Evolutionary conservation across 495 filamentous ascomycete species (phyloP).

Genomic region (Neurospora sp.): DNA sequence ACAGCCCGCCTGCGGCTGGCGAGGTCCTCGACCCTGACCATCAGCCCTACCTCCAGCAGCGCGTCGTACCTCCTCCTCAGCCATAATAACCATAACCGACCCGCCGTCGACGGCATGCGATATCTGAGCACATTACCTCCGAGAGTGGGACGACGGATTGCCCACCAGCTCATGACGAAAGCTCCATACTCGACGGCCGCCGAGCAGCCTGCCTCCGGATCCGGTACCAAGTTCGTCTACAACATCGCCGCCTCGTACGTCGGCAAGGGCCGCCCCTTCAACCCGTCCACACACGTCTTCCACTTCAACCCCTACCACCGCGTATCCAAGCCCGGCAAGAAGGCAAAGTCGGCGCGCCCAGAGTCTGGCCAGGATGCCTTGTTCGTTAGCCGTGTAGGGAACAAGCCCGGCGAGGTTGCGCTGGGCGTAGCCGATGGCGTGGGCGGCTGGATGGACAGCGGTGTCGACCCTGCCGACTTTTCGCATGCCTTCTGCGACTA

Average conservation of each 20-base stretch:
- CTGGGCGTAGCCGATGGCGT: slow-evolving; percentile 92
- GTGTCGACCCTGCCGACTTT: slow-evolving; percentile 89
- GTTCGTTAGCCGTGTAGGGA: slow-evolving; percentile 67
- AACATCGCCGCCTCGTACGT: slow-evolving; percentile 60
- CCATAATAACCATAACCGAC: not conserved
- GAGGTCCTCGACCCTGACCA: not conserved
- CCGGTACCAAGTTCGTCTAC: slow-evolving; percentile 44
- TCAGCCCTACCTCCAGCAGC: not conserved
- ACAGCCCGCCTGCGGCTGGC: not conserved
- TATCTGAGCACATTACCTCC: not conserved
- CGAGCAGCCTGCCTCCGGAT: slow-evolving; percentile 3
- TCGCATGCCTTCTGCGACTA: slow-evolving; percentile 88
- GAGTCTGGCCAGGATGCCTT: slow-evolving; percentile 92
- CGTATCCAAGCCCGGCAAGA: slow-evolving; percentile 36
- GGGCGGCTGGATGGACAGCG: slow-evolving; percentile 84
- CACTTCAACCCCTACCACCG: slow-evolving; percentile 60
- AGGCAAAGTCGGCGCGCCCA: slow-evolving; percentile 48
- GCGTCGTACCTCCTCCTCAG: not conserved
- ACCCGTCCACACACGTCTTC: slow-evolving; percentile 60
- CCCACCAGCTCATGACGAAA: not conserved
- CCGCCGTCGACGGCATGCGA: not conserved
- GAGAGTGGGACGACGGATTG: not conserved
- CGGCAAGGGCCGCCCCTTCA: slow-evolving; percentile 66
- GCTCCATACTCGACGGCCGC: not conserved
- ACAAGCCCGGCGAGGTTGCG: slow-evolving; percentile 49